Evolutionary conservation across 2,329 filamentous ascomycete genomes (phyloP), one percentile per base, ranked within the genome.

Genomic region (Diaporthe velutina): DNA sequence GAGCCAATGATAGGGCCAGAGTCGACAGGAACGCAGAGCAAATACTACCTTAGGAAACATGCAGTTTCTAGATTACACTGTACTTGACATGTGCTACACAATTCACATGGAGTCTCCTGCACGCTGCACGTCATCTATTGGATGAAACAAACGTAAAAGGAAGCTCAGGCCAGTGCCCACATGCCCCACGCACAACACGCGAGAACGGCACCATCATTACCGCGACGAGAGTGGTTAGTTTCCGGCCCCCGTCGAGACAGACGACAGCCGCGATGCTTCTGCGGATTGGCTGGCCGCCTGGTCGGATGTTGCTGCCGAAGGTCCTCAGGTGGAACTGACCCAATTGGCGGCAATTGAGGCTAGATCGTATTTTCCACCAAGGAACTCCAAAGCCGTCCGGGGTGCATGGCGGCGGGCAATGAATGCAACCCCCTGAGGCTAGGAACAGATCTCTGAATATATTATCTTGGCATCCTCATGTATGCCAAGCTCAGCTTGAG

Each of bases 201-300:
- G 66, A 58, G 54, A 22, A 38, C 68, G 68, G 68, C 40, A 7
- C 28, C 28, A 25, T 48, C 33, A 38, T 50, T 48, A 71, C 68
- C 68, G 68, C 55, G 54, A 71, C 68, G 7, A 71, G 54, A 71
- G 22, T 38, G 68, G 68, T 58, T 71, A 71, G 68, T 30, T 13
- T 22, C 9, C n/a, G n/a, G 40, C 28, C 68, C 40, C 40, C 25
- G 45, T 60, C 28, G 30, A 28, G 33, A 60, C 54, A 45, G 12
- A 60, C 38, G 19, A 58, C 19, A 45, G 67, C 30, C 30, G 40
- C 42, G 22, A 60, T 2, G 17, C 30, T 10, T 42, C 22, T 48
- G 13, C 40, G 35, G 19, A 13, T 48, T 57, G 40, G 40, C 40
- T 35, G 38, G 54, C 19, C 40, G 40, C 33, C 9, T 28, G 10